A percentile compares a stretch with the other conserved stretches of the same genome.
These are phyloP conservation scores for Aegilops speltoides DNA, from an alignment of 176 grass and related monocot species.

Conservation along the genomic window DNA sequence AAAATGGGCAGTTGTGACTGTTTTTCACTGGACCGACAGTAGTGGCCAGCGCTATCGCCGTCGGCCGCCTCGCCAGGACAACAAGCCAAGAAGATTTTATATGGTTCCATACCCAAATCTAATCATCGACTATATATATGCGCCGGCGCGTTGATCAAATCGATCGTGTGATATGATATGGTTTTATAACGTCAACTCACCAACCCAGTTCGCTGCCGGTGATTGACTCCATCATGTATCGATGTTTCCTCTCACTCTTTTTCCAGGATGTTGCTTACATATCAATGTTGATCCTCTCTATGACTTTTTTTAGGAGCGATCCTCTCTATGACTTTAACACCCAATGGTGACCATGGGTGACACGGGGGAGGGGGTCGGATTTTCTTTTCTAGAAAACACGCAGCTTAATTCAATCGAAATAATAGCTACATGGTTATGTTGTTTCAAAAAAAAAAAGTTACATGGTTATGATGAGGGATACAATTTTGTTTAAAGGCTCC, in stretches of 20 bases:
- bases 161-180: slow-evolving; percentile 11
- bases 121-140: slow-evolving; percentile 29
- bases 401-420: too few species aligned
- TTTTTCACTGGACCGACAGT: slow-evolving; percentile 24
- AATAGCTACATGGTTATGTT: too few species aligned
- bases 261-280: background rate
- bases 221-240: background rate
- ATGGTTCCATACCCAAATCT: slow-evolving; percentile 31
- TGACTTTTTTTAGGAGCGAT: too few species aligned
- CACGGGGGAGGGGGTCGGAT: too few species aligned
- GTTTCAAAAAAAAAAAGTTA: too few species aligned
- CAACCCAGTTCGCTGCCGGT: background rate
- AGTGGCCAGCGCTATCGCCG: slow-evolving; percentile 8
- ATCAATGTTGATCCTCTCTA: background rate
- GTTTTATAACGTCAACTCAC: slow-evolving; percentile 31
- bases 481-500: too few species aligned
- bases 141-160: slow-evolving; percentile 21
- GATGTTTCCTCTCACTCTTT: background rate
- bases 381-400: too few species aligned
- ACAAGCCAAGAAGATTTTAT: background rate
- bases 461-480: too few species aligned
- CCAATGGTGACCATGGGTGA: too few species aligned
- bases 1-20: background rate
- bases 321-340: too few species aligned
- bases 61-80: background rate